Evolutionary conservation across 2,329 filamentous ascomycete genomes (phyloP).

Genomic region (Teratosphaeria gauchensis): DNA sequence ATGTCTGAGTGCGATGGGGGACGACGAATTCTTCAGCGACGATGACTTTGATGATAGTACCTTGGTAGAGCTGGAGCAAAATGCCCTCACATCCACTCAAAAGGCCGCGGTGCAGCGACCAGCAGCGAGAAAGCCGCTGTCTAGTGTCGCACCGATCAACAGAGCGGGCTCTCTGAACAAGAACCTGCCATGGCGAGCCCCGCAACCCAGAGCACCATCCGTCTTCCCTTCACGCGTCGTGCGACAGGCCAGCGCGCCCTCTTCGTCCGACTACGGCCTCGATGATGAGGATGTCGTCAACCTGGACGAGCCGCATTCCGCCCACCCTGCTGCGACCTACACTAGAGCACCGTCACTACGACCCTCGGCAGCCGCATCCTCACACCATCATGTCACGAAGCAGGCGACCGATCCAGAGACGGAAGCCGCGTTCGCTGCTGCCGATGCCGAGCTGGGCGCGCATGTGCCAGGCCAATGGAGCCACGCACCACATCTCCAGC

Average conservation of each 20-base stretch:
- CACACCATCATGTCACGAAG: neutral
- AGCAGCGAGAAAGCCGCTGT: constrained; percentile 13
- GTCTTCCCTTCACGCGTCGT: constrained; percentile 1
- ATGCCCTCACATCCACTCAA: constrained; percentile 36
- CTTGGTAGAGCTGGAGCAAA: constrained; percentile 36
- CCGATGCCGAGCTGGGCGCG: constrained; percentile 24
- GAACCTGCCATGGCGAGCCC: constrained; percentile 21
- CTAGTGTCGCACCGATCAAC: constrained; percentile 11
- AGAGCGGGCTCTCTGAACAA: constrained; percentile 9
- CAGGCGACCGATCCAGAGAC: constrained; percentile 15
- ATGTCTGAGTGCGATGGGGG: constrained; percentile 19
- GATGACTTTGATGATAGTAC: constrained; percentile 35
- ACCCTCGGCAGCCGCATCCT: constrained; percentile 1
- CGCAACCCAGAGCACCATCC: constrained; percentile 7
- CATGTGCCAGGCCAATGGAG: constrained; percentile 15
- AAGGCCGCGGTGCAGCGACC: constrained; percentile 1
- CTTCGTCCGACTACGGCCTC: constrained; percentile 35
- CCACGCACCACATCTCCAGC: constrained; percentile 9
- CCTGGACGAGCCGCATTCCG: constrained; percentile 30
- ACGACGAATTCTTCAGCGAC: constrained; percentile 39
- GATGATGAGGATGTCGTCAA: constrained; percentile 38
- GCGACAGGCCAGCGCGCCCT: constrained; percentile 11
- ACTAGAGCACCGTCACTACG: neutral
- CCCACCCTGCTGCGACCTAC: constrained; percentile 14
- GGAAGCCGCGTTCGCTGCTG: constrained; percentile 23